These are phyloP conservation scores for Tuber magnatum DNA, from an alignment of 495 filamentous ascomycete species.

Conservation along the genomic window DNA sequence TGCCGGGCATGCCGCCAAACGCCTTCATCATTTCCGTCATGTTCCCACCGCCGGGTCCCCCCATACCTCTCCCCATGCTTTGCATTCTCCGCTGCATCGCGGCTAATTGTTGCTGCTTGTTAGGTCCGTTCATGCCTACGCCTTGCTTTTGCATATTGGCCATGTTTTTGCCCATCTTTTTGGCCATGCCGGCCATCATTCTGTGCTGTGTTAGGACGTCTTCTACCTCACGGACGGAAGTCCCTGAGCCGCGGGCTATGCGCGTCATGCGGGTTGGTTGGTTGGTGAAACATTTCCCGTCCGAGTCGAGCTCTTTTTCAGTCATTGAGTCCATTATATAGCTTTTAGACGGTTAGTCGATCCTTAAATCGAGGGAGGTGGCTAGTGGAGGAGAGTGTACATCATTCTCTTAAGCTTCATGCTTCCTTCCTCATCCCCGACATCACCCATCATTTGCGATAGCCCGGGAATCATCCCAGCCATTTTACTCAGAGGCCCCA, in stretches of 20 bases:
- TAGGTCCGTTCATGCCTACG: conserved; percentile 76
- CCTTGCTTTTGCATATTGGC: conserved; percentile 94
- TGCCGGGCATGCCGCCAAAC: conserved; percentile 55
- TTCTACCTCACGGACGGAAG: conserved; percentile 88
- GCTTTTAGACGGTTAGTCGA: conserved; percentile 21
- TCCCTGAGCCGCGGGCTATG: conserved; percentile 81
- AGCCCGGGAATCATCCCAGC: conserved; percentile 98
- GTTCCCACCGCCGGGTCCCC: conserved; percentile 60
- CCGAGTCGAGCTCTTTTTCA: conserved; percentile 81
- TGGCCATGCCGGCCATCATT: conserved; percentile 99
- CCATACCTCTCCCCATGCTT: conserved; percentile 71
- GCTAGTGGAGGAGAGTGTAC: conserved; percentile 5
- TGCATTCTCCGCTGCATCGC: conserved; percentile 95
- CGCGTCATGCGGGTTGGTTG: conserved; percentile 92
- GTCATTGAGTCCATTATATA: conserved; percentile 99
- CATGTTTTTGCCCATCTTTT: conserved; percentile 95
- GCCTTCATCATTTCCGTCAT: conserved; percentile 83
- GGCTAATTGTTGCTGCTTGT: conserved; percentile 87
- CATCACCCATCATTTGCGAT: conserved; percentile 80
- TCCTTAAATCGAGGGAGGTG: neutral
- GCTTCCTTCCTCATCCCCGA: conserved; percentile 93
- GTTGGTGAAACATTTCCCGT: conserved; percentile 88
- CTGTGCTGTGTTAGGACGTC: conserved; percentile 94
- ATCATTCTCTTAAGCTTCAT: conserved; percentile 95
- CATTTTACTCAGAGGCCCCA: conserved; percentile 95